Evolutionary conservation across 2,329 filamentous ascomycete genomes (phyloP).

Genomic region (Ceratocystis cacaofunesta): DNA sequence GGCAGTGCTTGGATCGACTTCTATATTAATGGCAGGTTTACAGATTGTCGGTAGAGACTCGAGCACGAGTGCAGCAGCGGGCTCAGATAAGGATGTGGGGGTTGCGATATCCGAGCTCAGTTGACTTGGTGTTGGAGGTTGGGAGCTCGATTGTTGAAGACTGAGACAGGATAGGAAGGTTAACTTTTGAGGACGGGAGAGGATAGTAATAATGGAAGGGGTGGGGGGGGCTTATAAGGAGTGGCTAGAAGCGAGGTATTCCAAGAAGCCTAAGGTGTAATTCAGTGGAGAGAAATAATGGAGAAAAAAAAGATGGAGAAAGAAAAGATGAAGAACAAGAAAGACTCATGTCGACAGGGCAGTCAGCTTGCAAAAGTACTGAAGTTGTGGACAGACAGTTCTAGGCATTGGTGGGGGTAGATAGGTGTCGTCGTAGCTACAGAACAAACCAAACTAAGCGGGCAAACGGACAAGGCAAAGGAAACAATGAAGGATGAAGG

Average conservation of each 20-base stretch:
- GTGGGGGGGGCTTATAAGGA: neutral
- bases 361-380: neutral
- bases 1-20: neutral
- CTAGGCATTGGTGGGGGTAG: no score
- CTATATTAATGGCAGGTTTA: neutral
- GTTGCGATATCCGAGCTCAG: neutral
- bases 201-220: neutral
- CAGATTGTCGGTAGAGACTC: neutral
- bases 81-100: neutral
- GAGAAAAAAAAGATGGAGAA: neutral
- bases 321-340: neutral
- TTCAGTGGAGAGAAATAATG: no score
- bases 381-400: no score
- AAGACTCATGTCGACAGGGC: neutral
- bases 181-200: neutral
- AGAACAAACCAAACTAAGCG: no score
- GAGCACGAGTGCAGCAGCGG: neutral
- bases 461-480: no score
- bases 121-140: slow-evolving; percentile 3
- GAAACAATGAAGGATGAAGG: no score
- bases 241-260: neutral
- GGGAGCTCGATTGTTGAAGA: slow-evolving; percentile 1
- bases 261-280: neutral
- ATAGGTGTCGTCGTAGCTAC: no score
- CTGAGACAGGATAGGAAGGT: neutral